Conservation (phyloP, 2,329 filamentous ascomycete genomes). For the Colletotrichum sp. region DNA sequence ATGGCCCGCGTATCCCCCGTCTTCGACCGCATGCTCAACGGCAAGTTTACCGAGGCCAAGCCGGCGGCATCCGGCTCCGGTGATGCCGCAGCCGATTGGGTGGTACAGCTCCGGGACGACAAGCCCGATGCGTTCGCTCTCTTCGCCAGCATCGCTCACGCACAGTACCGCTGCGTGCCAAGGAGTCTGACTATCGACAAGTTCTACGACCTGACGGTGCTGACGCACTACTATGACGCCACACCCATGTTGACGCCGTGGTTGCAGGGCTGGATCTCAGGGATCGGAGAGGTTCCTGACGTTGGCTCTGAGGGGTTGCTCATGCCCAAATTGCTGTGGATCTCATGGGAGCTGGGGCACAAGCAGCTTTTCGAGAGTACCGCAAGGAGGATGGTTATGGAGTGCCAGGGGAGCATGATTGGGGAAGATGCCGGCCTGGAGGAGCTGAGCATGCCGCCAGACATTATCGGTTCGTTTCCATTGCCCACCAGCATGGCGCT, state of each 20-base stretch:
- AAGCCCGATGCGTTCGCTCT: conserved; percentile 30
- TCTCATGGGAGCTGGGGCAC: conserved; percentile 35
- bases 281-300: conserved; percentile 17
- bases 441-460: conserved; percentile 22
- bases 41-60: conserved; percentile 29
- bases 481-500: neutral
- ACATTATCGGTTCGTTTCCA: conserved; percentile 23
- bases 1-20: conserved; percentile 31
- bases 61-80: neutral
- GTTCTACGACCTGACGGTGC: conserved; percentile 31
- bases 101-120: conserved; percentile 34
- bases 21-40: conserved; percentile 33
- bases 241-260: conserved; percentile 29
- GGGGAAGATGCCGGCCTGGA: neutral
- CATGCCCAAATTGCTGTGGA: conserved; percentile 32
- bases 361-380: conserved; percentile 26
- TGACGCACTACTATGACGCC: conserved; percentile 36
- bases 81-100: conserved; percentile 23
- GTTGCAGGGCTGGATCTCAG: conserved; percentile 25
- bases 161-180: conserved; percentile 29
- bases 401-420: conserved; percentile 12
- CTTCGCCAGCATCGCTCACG: conserved; percentile 37
- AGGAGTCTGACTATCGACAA: conserved; percentile 23
- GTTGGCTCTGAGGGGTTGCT: neutral
- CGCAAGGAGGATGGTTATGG: conserved; percentile 28